Base-by-base conservation (phyloP, 1,284 basidiomycete species). In the Leccinum subrobustum region DNA sequence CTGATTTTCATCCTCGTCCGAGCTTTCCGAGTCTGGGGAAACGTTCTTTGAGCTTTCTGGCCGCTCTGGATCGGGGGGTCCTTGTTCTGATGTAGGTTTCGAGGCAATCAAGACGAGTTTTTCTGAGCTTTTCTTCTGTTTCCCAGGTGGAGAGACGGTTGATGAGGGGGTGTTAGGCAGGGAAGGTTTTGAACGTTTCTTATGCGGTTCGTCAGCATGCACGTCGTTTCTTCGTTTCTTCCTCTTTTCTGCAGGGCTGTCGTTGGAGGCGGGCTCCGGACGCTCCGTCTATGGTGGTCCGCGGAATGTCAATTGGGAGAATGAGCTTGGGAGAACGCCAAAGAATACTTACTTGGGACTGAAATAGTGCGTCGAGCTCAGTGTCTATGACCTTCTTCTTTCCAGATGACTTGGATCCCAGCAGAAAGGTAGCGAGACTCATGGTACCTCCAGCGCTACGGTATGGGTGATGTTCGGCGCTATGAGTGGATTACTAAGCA, bases 41-140 rank as follows among this genome's bases (percentile, higher is more conserved):
- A 52, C 4, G 16, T 7, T 8, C 20, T 50, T 60, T 25, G 58
- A 54, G 11, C 31, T 56, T 42, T 62, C 60, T 12, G 48, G 63
- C 54, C 33, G 59, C 60, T 78, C 75, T 52, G 75, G 60, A 18
- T 75, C 70, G 3, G 71, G 68, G 35, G 68, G 69, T n/a, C 72
- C 73, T 4, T 70, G 68, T 18, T 71, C 73, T 14, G 71, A 68
- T 3, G 63, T 65, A 9, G 56, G 27, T 16, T 62, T 59, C 3
- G 58, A 50, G 35, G 20, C 31, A 52, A 58, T 47, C 2, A 62
- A 59, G 6, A 59, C 63, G n/a, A 54, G 65, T 18, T 66, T 66
- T 57, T 65, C 64, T 39, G 56, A 63, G 51, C 62, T 67, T 52
- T 66, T 63, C 53, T 63, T 60, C 57, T 68, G 70, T 59, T 68